Base-by-base conservation (phyloP, 305 asterid genomes). In the Fraxinus albicans region DNA sequence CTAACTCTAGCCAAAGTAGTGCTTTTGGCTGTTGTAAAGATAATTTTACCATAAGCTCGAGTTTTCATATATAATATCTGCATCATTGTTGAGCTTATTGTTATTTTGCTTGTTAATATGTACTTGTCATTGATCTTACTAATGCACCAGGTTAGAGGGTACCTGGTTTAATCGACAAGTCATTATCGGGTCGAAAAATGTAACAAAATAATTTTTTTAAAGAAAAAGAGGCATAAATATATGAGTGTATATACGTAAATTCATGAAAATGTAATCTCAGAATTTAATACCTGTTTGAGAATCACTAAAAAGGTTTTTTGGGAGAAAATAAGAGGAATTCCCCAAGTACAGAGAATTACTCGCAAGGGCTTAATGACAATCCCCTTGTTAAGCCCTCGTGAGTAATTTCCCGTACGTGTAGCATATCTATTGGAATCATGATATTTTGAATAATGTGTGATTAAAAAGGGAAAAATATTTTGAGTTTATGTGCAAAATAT, bases 1-100 rank as follows among this genome's bases (percentile, higher is more conserved):
- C 10, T 42, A 3, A 70, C 31, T 19, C 13, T 63, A 8, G 34
- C 31, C 12, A 63, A 63, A 63, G 53, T 42, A 42, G 53, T 10
- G 53, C 15, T 33, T 67, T 65, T 76, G 40, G 44, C 35, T 36
- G 76, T 47, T 38, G 40, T 69, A 79, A 44, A 82, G 80, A 65
- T 38, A 47, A 1, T 73, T 33, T 47, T 44, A 3, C 55, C 69
- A 29, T 44, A 76, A 79, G 81, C 80, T 21, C 42, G 34, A 55
- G 31, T 69, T 72, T 83, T 73, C 29, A 58, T 72, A 42, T 33
- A 77, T 65, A 65, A 53, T 29, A 69, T 69, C 55, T 12, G 55
- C 55, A 44, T 12, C 55, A 44, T 74, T 29, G 69, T 58, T 58
- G 3, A 58, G 69, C 29, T 58, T 8, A 58, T 58, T 58, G 67